These are phyloP conservation scores for Gyromitra esculenta DNA, from an alignment of 2,329 filamentous ascomycete genomes.

Conservation along the genomic window DNA sequence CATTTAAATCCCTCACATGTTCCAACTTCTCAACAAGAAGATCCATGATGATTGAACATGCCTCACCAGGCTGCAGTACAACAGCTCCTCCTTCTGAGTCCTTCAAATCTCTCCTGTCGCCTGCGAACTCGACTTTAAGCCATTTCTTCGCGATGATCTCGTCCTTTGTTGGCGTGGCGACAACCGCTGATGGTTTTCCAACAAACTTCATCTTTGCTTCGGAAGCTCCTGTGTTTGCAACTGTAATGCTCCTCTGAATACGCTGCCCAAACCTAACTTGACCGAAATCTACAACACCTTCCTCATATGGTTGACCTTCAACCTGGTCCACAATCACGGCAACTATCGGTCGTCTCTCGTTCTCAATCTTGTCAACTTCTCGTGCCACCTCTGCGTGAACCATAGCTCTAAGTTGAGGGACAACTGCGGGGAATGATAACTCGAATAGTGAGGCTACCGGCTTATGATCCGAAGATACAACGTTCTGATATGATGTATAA, in stretches of 20 bases:
- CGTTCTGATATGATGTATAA: conserved; percentile 87
- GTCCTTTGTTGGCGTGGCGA: conserved; percentile 56
- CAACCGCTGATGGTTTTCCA: conserved; percentile 70
- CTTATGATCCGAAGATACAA: conserved; percentile 95
- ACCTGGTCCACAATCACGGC: conserved; percentile 80
- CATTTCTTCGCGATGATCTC: conserved; percentile 45
- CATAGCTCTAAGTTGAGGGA: conserved; percentile 82
- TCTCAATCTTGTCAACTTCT: conserved; percentile 89
- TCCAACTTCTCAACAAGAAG: conserved; percentile 72
- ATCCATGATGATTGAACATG: conserved; percentile 75
- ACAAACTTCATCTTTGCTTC: conserved; percentile 82
- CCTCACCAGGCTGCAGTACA: conserved; percentile 84
- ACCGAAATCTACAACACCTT: conserved; percentile 79
- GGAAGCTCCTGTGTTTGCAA: conserved; percentile 91
- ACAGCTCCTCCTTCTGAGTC: conserved; percentile 62
- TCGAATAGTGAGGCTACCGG: conserved; percentile 85
- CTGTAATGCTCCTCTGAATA: conserved; percentile 75
- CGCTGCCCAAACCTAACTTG: conserved; percentile 74
- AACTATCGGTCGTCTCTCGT: conserved; percentile 83
- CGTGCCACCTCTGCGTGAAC: conserved; percentile 87
- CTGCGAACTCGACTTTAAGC: conserved; percentile 44
- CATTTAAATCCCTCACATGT: conserved; percentile 76
- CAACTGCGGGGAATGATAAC: conserved; percentile 84
- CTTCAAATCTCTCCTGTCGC: conserved; percentile 38
- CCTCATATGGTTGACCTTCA: conserved; percentile 62